Conservation (phyloP, 2,329 filamentous ascomycete species). For the Gaeumannomyces sp. region DNA sequence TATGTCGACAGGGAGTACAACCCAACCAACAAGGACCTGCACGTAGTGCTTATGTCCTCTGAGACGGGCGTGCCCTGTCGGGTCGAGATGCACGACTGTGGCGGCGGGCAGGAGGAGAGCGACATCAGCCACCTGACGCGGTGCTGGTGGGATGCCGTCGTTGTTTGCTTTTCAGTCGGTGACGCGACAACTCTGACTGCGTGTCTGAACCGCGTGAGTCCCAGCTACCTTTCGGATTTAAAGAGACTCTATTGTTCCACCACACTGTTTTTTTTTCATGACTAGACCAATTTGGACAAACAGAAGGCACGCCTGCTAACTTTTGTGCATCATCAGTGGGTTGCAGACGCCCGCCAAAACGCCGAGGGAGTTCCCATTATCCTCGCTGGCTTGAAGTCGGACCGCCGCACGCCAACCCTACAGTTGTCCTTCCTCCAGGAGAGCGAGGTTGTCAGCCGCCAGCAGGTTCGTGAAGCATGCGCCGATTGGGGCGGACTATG, state of each 20-base stretch:
- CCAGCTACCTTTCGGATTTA: background rate
- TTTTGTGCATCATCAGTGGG: background rate
- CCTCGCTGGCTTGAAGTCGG: conserved; percentile 18
- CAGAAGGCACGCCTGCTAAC: background rate
- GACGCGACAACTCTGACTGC: conserved; percentile 1
- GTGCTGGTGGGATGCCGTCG: conserved; percentile 9
- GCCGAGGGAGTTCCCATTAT: conserved; percentile 17
- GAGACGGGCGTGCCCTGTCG: background rate
- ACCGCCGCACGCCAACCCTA: conserved; percentile 16
- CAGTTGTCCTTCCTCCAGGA: conserved; percentile 17
- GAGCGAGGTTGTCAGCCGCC: conserved; percentile 11
- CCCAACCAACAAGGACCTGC: conserved; percentile 7
- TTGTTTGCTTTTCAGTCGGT: conserved; percentile 7
- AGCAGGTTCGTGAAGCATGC: conserved; percentile 8
- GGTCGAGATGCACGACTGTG: conserved; percentile 7
- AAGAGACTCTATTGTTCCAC: background rate
- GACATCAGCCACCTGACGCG: conserved; percentile 6
- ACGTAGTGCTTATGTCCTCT: background rate
- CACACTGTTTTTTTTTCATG: background rate
- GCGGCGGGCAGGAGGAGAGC: conserved; percentile 8
- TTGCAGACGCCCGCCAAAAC: conserved; percentile 16
- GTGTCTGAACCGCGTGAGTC: conserved; percentile 5
- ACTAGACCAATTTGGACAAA: background rate
- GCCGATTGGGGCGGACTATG: background rate
- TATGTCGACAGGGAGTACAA: conserved; percentile 7